Evolutionary conservation across 2,329 filamentous ascomycete species (phyloP).

Genomic region (Seiridium unicorne): DNA sequence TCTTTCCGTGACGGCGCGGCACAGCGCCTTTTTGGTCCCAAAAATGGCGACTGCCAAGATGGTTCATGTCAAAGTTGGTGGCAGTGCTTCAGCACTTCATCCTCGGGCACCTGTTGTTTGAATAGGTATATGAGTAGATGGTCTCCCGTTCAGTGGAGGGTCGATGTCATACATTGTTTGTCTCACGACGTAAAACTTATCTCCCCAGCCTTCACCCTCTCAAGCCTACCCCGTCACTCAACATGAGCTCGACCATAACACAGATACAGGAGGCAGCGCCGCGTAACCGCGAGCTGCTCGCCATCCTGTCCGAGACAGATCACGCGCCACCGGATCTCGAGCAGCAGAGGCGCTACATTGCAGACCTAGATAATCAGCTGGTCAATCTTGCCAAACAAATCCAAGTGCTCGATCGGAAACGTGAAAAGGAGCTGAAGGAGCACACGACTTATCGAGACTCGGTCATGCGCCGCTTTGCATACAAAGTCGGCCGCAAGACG

Average conservation of each 20-base stretch:
- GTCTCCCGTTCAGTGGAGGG: background rate
- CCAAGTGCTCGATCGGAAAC: conserved; percentile 34
- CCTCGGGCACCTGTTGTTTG: background rate
- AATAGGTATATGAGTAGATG: background rate
- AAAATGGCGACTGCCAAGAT: background rate
- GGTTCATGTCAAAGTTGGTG: background rate
- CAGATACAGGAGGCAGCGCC: conserved; percentile 37
- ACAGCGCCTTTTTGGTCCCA: background rate
- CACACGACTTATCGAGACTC: conserved; percentile 53
- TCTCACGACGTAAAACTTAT: too few relatives aligned
- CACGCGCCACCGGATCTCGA: conserved; percentile 44
- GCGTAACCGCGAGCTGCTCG: conserved; percentile 42
- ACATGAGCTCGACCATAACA: conserved; percentile 26
- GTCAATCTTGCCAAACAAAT: conserved; percentile 33
- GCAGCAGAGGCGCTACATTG: conserved; percentile 43
- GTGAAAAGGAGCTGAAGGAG: conserved; percentile 46
- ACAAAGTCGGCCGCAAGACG: conserved; percentile 47
- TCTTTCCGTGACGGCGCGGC: background rate
- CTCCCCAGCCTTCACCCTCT: too few relatives aligned
- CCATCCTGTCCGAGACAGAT: conserved; percentile 45
- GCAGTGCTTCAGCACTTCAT: background rate
- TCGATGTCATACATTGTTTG: too few relatives aligned
- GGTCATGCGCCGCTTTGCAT: conserved; percentile 48
- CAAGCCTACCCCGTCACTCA: too few relatives aligned
- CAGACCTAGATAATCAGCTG: conserved; percentile 42